Conservation (phyloP, 1,284 basidiomycete species). For the Ceratobasidium sp. region DNA sequence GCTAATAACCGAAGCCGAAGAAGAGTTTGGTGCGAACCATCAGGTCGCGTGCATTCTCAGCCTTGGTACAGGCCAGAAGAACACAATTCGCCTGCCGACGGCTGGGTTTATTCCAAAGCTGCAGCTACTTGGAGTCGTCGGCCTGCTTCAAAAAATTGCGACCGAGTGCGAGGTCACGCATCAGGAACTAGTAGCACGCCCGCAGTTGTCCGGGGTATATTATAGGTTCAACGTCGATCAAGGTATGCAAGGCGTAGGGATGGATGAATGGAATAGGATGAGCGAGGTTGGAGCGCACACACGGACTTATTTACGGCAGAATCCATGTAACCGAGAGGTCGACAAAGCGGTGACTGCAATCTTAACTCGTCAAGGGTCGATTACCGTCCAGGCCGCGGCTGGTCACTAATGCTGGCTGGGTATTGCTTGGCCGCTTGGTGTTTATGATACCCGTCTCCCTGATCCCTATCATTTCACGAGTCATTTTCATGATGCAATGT, state of each 20-base stretch:
- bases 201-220: neutral
- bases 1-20: neutral
- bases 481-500: no score
- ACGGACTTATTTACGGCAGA: neutral
- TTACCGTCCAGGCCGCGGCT: neutral
- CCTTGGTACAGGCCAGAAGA: neutral
- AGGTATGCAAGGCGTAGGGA: slow-evolving; percentile 4
- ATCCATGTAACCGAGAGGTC: neutral
- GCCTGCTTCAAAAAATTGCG: neutral
- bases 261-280: slow-evolving; percentile 14
- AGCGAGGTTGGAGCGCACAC: neutral
- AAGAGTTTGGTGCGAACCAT: neutral
- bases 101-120: neutral
- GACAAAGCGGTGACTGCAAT: neutral
- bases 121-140: neutral
- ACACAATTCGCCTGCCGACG: neutral
- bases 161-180: neutral
- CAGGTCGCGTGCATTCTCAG: neutral
- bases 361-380: neutral
- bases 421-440: no score
- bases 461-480: no score
- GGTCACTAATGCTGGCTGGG: neutral
- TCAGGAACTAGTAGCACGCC: neutral
- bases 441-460: no score
- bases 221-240: slow-evolving; percentile 30